These are phyloP conservation scores for Coccinonectria pachysandricola DNA, from an alignment of 2,329 filamentous ascomycete genomes.

Conservation along the genomic window DNA sequence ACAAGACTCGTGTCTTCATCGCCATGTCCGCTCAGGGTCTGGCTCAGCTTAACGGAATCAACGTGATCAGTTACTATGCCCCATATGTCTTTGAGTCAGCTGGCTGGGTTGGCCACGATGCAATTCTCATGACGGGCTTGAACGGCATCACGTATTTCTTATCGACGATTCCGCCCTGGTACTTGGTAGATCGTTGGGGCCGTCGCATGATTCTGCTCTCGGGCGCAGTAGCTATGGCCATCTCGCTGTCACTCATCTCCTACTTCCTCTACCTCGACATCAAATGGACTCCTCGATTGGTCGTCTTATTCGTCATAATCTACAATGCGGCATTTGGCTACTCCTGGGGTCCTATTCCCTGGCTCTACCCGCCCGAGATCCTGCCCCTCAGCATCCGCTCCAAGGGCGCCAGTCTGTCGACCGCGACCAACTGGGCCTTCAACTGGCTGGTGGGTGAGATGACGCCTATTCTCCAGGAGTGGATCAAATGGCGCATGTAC, in stretches of 20 bases:
- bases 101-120: slow-evolving; percentile 84
- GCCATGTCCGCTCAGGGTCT: slow-evolving; percentile 97
- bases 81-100: slow-evolving; percentile 94
- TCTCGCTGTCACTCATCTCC: slow-evolving; percentile 80
- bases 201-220: slow-evolving; percentile 81
- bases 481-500: slow-evolving; percentile 89
- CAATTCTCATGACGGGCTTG: slow-evolving; percentile 94
- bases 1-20: slow-evolving; percentile 87
- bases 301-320: slow-evolving; percentile 93
- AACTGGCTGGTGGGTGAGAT: slow-evolving; percentile 96
- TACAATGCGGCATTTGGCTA: slow-evolving; percentile 97
- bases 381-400: slow-evolving; percentile 91
- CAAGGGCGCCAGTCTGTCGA: slow-evolving; percentile 92
- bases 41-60: slow-evolving; percentile 96
- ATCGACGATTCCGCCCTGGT: slow-evolving; percentile 94
- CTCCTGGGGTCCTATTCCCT: slow-evolving; percentile 91
- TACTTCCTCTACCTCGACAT: slow-evolving; percentile 93
- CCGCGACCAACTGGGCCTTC: slow-evolving; percentile 94
- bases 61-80: slow-evolving; percentile 98
- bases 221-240: slow-evolving; percentile 79
- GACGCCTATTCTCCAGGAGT: slow-evolving; percentile 85
- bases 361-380: slow-evolving; percentile 98
- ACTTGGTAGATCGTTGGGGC: slow-evolving; percentile 87
- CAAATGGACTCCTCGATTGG: slow-evolving; percentile 64
- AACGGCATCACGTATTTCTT: slow-evolving; percentile 84